Evolutionary conservation across 208 protist genomes (phyloP).

Genomic region (Tetramitus jugosus): DNA sequence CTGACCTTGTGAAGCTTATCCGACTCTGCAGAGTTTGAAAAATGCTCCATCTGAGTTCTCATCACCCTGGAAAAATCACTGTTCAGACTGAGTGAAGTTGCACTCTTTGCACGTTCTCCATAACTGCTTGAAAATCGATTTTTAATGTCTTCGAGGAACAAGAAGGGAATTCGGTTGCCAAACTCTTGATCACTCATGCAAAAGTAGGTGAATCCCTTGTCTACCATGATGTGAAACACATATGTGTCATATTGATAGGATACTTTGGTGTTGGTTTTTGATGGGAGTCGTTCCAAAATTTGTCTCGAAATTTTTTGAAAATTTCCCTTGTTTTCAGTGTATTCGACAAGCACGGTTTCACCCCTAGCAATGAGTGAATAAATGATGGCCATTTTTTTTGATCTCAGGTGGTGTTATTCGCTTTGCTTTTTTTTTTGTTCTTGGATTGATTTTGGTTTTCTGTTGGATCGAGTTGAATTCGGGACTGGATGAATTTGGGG

Average conservation of each 20-base stretch:
- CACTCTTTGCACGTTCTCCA: neutral
- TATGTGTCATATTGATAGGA: conserved; percentile 17
- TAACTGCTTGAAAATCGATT: neutral
- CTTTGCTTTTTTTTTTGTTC: too few relatives aligned
- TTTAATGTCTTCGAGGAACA: conserved; percentile 11
- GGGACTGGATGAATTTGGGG: too few relatives aligned
- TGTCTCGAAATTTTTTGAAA: conserved; percentile 22
- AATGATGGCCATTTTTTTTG: conserved; percentile 11
- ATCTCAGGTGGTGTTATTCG: too few relatives aligned
- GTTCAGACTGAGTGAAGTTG: neutral
- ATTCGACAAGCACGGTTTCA: neutral
- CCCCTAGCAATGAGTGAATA: conserved; percentile 1
- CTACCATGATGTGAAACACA: conserved; percentile 17
- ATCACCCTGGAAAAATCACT: too few relatives aligned
- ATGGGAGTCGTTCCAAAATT: conserved; percentile 14
- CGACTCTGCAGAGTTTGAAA: neutral
- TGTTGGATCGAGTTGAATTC: too few relatives aligned
- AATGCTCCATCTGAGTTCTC: neutral
- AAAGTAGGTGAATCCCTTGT: neutral
- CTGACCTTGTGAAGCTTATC: neutral
- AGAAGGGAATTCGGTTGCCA: conserved; percentile 13
- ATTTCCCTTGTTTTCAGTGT: conserved; percentile 18
- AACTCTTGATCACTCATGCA: conserved; percentile 14
- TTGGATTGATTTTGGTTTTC: too few relatives aligned
- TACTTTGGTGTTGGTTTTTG: neutral